Evolutionary conservation across 2,329 filamentous ascomycete genomes (phyloP).

Genomic region (Alternaria novae-zelandiae): DNA sequence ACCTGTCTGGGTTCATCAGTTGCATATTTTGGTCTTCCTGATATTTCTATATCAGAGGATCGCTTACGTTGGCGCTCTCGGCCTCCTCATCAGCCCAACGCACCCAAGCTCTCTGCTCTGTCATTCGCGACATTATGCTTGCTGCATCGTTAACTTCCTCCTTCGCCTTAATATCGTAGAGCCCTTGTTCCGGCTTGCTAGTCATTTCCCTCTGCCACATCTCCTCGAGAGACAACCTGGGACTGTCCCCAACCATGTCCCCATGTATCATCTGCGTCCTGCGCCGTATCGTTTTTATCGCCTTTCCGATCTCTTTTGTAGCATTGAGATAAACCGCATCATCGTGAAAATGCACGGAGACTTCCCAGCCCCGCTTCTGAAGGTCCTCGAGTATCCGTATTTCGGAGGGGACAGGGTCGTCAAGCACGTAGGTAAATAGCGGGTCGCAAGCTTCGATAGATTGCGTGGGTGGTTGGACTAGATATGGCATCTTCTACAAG

Average conservation of each 20-base stretch:
- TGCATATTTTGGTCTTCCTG: not conserved
- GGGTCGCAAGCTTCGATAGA: not conserved
- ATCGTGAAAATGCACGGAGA: not conserved
- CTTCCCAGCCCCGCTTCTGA: conserved; percentile 4
- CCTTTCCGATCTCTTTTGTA: not conserved
- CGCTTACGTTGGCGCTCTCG: not conserved
- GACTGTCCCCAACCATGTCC: not conserved
- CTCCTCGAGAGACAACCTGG: not conserved
- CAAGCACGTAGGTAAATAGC: not conserved
- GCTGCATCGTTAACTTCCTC: not conserved
- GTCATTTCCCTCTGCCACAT: conserved; percentile 9
- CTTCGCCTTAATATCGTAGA: not conserved
- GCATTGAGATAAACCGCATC: not conserved
- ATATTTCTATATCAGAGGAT: not conserved
- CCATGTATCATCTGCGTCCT: conserved; percentile 3
- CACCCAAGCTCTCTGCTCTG: not conserved
- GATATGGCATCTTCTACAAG: conserved; percentile 6
- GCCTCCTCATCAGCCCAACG: not conserved
- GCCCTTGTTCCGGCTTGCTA: not conserved
- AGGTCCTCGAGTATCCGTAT: not conserved
- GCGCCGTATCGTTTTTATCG: not conserved
- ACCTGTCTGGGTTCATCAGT: not conserved
- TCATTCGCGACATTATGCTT: not conserved
- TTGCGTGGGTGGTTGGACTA: conserved; percentile 2
- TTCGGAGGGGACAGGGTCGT: not conserved